Evolutionary conservation across 495 filamentous ascomycete species (phyloP).

Genomic region (Wilcoxina mikolae): DNA sequence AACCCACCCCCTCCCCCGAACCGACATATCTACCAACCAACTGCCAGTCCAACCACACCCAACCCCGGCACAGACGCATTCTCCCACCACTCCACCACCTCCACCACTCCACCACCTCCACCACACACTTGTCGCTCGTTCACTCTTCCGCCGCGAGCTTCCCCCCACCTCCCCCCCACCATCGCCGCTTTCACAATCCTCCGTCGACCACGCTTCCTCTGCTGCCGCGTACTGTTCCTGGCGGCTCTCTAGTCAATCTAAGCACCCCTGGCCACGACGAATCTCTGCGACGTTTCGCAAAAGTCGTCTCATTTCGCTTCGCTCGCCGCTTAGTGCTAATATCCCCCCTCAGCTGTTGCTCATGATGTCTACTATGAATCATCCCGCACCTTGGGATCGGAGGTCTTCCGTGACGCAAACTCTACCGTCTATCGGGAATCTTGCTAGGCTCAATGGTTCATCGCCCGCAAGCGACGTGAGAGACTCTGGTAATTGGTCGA

Average conservation of each 20-base stretch:
- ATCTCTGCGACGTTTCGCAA: background rate
- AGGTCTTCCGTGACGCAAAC: constrained; percentile 9
- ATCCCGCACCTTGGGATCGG: background rate
- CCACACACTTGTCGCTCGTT: constrained; percentile 2
- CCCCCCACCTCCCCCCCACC: background rate
- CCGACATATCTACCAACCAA: background rate
- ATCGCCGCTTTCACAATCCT: background rate
- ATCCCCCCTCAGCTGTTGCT: background rate
- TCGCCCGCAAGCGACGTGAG: constrained; percentile 19
- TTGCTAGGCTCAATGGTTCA: constrained; percentile 21
- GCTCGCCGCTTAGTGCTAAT: background rate
- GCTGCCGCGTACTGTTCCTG: background rate
- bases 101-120: background rate
- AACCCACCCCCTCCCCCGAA: background rate
- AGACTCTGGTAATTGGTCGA: constrained; percentile 30
- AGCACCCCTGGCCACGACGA: background rate
- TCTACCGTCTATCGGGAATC: constrained; percentile 23
- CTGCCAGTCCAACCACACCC: background rate
- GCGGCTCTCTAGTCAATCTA: background rate
- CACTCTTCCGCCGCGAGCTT: background rate
- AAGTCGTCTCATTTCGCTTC: background rate
- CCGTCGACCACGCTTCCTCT: background rate
- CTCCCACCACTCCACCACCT: background rate
- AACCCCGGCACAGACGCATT: background rate
- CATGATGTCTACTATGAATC: constrained; percentile 3